Percentiles rank a stretch among this genome's conserved stretches.
These are phyloP conservation scores for Dothiorella sarmentorum DNA, from an alignment of 2,329 filamentous ascomycete genomes.

Conservation along the genomic window DNA sequence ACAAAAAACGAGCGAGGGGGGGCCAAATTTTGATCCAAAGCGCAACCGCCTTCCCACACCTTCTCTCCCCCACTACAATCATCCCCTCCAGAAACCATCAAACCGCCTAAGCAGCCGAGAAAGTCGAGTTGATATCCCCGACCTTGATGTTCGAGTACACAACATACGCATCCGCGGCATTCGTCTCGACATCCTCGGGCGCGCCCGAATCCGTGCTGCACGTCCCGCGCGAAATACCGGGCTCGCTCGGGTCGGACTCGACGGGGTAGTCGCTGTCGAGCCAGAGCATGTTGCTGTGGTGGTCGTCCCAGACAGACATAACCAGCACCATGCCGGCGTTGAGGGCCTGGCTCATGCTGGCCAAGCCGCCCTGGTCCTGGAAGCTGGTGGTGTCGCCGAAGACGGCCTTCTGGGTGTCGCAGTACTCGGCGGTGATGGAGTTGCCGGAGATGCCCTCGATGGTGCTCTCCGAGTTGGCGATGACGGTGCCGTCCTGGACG, in stretches of 20 bases:
- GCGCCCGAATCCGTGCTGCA: constrained; percentile 22
- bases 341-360: constrained; percentile 24
- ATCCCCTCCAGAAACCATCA: no score
- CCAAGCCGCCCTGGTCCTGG: constrained; percentile 44
- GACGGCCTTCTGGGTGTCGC: constrained; percentile 50
- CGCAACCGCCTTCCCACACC: not conserved
- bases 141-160: constrained; percentile 29
- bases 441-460: constrained; percentile 45
- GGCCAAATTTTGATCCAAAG: no score
- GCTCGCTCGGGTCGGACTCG: constrained; percentile 18
- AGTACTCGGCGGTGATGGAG: constrained; percentile 55
- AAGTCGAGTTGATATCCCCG: constrained; percentile 25
- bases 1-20: no score
- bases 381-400: constrained; percentile 55
- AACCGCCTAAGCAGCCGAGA: constrained; percentile 15
- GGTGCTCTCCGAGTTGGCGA: constrained; percentile 38
- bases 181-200: constrained; percentile 24
- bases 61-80: not conserved
- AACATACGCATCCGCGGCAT: constrained; percentile 21
- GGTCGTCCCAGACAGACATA: constrained; percentile 59
- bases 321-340: constrained; percentile 41
- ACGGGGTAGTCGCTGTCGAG: constrained; percentile 62
- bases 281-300: constrained; percentile 66
- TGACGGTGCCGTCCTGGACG: constrained; percentile 44
- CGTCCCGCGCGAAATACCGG: constrained; percentile 22